A percentile compares a stretch with the other conserved stretches of the same genome.
Conservation (phyloP, 768 basidiomycete species). For the Lentinula raphanica region DNA sequence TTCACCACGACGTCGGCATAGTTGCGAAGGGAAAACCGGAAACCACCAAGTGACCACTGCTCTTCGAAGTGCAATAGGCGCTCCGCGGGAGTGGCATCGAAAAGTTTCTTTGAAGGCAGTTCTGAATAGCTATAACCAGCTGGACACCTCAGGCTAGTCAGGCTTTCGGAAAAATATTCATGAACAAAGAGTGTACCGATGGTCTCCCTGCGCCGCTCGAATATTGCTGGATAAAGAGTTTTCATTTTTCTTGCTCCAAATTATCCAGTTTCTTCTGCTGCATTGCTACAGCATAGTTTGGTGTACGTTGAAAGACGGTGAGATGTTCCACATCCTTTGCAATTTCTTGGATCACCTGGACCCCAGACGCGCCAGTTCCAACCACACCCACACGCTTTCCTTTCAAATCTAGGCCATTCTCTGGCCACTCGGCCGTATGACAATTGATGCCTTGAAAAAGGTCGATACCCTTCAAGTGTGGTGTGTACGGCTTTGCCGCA, state of each 20-base stretch:
- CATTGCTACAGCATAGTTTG: constrained; percentile 21
- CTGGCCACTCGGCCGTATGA: constrained; percentile 20
- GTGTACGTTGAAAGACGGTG: constrained; percentile 24
- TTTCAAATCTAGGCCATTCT: constrained; percentile 15
- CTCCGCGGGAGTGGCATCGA: background rate
- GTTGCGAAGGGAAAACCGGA: constrained; percentile 11
- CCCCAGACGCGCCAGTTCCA: constrained; percentile 21
- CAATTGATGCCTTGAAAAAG: constrained; percentile 18
- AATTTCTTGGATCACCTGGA: constrained; percentile 18
- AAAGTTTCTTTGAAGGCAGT: constrained; percentile 4
- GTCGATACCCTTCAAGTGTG: constrained; percentile 14
- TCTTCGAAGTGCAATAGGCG: background rate
- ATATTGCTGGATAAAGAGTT: constrained; percentile 13
- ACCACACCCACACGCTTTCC: constrained; percentile 22
- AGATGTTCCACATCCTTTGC: constrained; percentile 15
- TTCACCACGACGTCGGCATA: constrained; percentile 12
- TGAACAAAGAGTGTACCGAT: constrained; percentile 3
- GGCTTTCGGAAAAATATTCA: too few species aligned
- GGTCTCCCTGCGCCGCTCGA: constrained; percentile 13
- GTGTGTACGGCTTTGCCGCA: constrained; percentile 17
- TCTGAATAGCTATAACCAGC: constrained; percentile 13
- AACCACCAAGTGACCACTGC: background rate
- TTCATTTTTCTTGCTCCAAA: constrained; percentile 14
- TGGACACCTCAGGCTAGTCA: background rate
- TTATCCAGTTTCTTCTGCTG: constrained; percentile 9